Evolutionary conservation across 2,329 filamentous ascomycete species (phyloP), one percentile per base, ranked within the genome.

Genomic region (Fusarium aywerte): DNA sequence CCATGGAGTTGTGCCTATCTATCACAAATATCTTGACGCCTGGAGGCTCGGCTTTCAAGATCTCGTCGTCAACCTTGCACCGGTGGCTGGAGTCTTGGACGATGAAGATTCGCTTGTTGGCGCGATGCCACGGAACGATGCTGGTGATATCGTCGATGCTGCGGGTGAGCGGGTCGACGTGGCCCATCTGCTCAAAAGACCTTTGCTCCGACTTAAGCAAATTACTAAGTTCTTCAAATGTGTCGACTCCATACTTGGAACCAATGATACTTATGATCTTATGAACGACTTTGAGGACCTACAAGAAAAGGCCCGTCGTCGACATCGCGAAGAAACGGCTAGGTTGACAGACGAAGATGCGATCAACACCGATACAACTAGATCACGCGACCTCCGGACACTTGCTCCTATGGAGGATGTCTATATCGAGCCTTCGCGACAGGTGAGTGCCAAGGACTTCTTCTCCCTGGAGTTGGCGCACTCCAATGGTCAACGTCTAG

Each of bases 1-100:
- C 3, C 87, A 93, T 56, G 88, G 87, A 20, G 89, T 92, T 1
- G 87, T 92, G 43, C 88, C 89, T 55, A 86, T 95, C 11, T 99
- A 99, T 76, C 84, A 89, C 62, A 90, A 92, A 73, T 99, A 98
- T 76, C 84, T 98, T 31, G 88, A 89, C 74, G 89, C 91, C 9
- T 99, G 96, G 96, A 87, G 93, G 29, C 85, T 98, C 45, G 96
- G 96, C 1, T 99, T 98, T 77, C 92, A 97, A 73, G 94, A 97
- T 75, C 88, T 99, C 20, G 89, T 98, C 48, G 92, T 99, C 71
- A 98, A 97, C 75, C 87, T 98, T 32, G 93, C 93, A 2, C 92
- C 93, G 9, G 87, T 88, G 6, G 79, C 80, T 3, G 80, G 80
- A 16, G 73, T 72, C 2, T 73, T 77, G 3, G 87, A 90, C 32